These are phyloP conservation scores for Strobilomyces echinocephalus DNA, from an alignment of 768 basidiomycete genomes.

Conservation along the genomic window DNA sequence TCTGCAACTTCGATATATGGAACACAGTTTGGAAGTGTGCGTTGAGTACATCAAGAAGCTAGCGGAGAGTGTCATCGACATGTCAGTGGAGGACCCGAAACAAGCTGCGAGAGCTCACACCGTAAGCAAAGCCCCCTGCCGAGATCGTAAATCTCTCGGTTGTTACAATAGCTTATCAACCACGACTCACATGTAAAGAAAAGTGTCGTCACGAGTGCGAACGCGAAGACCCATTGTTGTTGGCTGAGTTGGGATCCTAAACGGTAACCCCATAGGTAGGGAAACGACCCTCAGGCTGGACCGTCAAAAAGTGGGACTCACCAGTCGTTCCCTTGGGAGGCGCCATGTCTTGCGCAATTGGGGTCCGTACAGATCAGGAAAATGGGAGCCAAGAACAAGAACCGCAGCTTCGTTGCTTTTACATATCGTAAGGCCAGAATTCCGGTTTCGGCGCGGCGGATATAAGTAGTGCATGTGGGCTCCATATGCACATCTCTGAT, in stretches of 20 bases:
- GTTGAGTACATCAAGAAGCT: slow-evolving; percentile 66
- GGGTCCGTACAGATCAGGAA: slow-evolving; percentile 1
- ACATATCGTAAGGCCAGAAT: slow-evolving; percentile 3
- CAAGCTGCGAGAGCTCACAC: slow-evolving; percentile 35
- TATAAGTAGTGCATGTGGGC: background rate
- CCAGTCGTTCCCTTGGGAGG: slow-evolving; percentile 41
- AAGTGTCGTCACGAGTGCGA: slow-evolving; percentile 64
- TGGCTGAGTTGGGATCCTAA: slow-evolving; percentile 39
- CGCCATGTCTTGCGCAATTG: slow-evolving; percentile 26
- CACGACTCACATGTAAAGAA: slow-evolving; percentile 63
- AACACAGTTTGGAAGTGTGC: slow-evolving; percentile 73
- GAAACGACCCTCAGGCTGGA: background rate
- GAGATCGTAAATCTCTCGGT: background rate
- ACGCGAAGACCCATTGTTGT: slow-evolving; percentile 52
- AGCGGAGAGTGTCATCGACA: slow-evolving; percentile 17
- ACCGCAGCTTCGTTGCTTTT: slow-evolving; percentile 7
- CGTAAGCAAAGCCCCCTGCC: slow-evolving; percentile 64
- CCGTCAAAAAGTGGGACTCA: slow-evolving; percentile 14
- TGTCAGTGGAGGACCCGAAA: background rate
- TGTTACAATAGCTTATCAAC: background rate
- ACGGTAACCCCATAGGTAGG: background rate
- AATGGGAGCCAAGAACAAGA: slow-evolving; percentile 2
- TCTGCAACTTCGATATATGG: slow-evolving; percentile 62
- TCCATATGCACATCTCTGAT: background rate
- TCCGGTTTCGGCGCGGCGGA: slow-evolving; percentile 4